Base-by-base conservation (phyloP, 805 yeast genomes). In the Metschnikowia aberdeeniae region DNA sequence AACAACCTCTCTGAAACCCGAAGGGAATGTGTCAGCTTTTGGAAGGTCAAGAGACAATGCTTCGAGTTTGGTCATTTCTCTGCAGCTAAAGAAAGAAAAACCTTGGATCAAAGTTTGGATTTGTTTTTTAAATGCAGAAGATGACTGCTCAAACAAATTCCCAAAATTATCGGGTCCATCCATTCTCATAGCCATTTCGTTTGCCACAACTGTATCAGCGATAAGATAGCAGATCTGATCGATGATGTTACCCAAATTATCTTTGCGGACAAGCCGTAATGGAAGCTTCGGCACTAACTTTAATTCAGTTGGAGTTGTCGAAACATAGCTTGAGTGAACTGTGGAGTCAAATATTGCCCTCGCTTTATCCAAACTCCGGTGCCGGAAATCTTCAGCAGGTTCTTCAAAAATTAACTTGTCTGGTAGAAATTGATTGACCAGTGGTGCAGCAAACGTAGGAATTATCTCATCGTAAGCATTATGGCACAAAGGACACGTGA, bases 171-270 rank as follows among this genome's bases (percentile, higher is more conserved):
- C 48, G 7, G 39, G 45, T 1, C 70, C 73, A 13, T 75, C 73
- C n/a, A 74, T 57, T 57, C 90, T 71, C 1, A 81, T 70, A 0
- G 82, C 55, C 19, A 83, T 75, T 54, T 85, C 90, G 32, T 73
- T 62, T 73, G 81, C 77, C 20, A 76, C 70, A 22, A 84, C 71
- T 0, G 82, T 75, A 49, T 75, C 70, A 2, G 79, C 76, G 35
- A 54, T 43, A 8, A 52, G 40, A 6, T 13, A 31, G 30, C 42
- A 39, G 13, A 39, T 32, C 6, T 14, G 36, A 11, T 39, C 19
- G 17, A 40, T 5, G 26, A 5, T 22, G 8, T 4, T 6, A 22
- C 8, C 26, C 6, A 22, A 22, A 22, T 22, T 22, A 22, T 22
- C 8, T 22, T 22, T 5, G 8, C 6, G 26, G 3, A 17, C 28